Evolutionary conservation across 75 land plant species (phyloP), one percentile per base, ranked within the genome.

Genomic region (Pinus albicaulis): DNA sequence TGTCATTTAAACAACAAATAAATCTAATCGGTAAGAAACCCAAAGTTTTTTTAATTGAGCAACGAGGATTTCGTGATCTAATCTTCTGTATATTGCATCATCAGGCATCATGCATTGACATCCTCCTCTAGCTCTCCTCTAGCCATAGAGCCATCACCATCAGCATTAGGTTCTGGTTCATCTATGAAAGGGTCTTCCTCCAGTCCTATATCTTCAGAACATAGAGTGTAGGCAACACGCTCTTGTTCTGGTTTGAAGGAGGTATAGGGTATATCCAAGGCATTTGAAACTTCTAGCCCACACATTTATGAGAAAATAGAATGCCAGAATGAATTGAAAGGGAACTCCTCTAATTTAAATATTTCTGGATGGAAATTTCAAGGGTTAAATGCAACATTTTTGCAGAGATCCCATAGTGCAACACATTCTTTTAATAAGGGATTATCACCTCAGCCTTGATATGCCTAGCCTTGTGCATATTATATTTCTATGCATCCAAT

Each of bases 211-310:
- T 31, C 58, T 34, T 44, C 71, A 68, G 31, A 52, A 52, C 59
- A 15, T 11, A 48, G 58, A 52, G 17, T 24, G 36, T 16, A 28
- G 25, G 41, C 44, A 36, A 16, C 70, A 75, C 44, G 25, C 31
- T 28, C 76, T n/a, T 24, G 31, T 58, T 59, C 48, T 75, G 76
- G 76, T 38, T 66, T 75, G 10, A 75, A 75, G 76, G 74, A 73
- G 58, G 10, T 73, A 16, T 41, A 75, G 52, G 76, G 70, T 63
- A 59, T 75, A 19, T 75, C 65, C 12, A 44, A 59, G 70, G 13
- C 23, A 25, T 17, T 13, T 34, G 24, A 31, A 60, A 17, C 70
- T 58, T 60, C 66, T n/a, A 38, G 48, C 34, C 65, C 65, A 38
- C 15, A 28, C 36, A 59, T 60, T 75, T 60, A 20, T 28, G 65